These are phyloP conservation scores for Fraxinus ornus DNA, from an alignment of 305 asterid genomes.

Conservation along the genomic window DNA sequence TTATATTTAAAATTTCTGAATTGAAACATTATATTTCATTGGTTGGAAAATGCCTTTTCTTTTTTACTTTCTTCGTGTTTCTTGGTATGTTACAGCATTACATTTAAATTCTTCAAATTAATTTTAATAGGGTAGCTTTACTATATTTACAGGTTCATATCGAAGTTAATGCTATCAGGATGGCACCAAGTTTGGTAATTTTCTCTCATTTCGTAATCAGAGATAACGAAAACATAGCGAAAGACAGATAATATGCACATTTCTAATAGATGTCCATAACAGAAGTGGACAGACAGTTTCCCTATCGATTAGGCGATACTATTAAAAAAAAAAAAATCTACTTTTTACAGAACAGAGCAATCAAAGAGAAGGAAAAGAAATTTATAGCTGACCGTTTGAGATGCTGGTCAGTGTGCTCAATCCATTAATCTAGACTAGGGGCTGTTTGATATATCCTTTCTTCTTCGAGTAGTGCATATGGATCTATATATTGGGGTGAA, in stretches of 20 bases:
- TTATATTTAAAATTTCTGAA: neutral
- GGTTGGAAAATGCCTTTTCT: neutral
- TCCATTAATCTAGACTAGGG: conserved; percentile 59
- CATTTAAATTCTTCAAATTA: neutral
- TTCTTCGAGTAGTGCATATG: conserved; percentile 79
- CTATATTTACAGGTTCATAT: neutral
- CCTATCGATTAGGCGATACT: neutral
- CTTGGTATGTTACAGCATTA: neutral
- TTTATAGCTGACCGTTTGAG: neutral
- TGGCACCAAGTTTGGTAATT: neutral
- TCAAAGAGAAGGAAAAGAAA: neutral
- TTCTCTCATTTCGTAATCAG: neutral
- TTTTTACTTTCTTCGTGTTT: neutral
- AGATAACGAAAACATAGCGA: neutral
- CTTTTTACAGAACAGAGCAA: neutral
- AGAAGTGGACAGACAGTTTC: neutral
- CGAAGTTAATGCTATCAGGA: neutral
- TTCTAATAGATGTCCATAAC: neutral
- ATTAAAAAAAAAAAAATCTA: neutral
- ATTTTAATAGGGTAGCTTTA: neutral
- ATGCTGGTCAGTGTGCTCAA: neutral
- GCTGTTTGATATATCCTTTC: conserved; percentile 63
- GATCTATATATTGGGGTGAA: conserved; percentile 65
- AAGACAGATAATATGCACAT: neutral
- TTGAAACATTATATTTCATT: neutral